Evolutionary conservation across 2,329 filamentous ascomycete species (phyloP), one percentile per base, ranked within the genome.

Genomic region (Trichoderma lentiforme): DNA sequence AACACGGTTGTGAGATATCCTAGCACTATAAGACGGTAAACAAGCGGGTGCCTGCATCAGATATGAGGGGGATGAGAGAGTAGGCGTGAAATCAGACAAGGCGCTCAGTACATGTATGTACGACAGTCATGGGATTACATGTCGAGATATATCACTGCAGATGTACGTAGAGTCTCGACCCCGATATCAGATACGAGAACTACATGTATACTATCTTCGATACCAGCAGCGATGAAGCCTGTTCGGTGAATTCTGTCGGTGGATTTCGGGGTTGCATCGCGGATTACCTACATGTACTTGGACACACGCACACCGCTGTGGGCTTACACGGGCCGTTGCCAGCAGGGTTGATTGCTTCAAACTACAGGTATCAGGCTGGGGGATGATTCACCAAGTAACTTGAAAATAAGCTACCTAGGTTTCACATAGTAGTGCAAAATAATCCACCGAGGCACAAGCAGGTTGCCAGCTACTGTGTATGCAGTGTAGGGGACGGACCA

Each of bases 241-340:
- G 24, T 57, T 67, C 64, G 64, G 64, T n/a, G 51, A 57, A 39
- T 67, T 67, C 34, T 56, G 11, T 68, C 65, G 65, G 65, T 30
- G 65, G 9, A 47, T 47, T 68, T 58, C 32, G 65, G 32, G 28
- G 62, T 64, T 58, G 65, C 65, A 51, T 36, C 34, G 53, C 34
- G 51, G 24, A 43, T 58, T 26, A 32, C 39, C 15, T 43, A 43
- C 15, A n/a, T n/a, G 39, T n/a, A 43, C 6, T 36, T 36, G 34
- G 34, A 36, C 39, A 39, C 15, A 18, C 3, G 15, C 39, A 43
- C 53, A 30, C 30, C 57, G 57, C 28, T 32, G 30, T 43, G 24
- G 8, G 24, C 32, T 21, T 26, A 34, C 51, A 57, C 7, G 8
- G 47, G 12, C 9, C 11, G 21, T 26, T 8, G 47, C 51, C 32